phyloP scores from a whole-genome alignment of 1,284 basidiomycete genomes.

The Pascua guehoae region DNA sequence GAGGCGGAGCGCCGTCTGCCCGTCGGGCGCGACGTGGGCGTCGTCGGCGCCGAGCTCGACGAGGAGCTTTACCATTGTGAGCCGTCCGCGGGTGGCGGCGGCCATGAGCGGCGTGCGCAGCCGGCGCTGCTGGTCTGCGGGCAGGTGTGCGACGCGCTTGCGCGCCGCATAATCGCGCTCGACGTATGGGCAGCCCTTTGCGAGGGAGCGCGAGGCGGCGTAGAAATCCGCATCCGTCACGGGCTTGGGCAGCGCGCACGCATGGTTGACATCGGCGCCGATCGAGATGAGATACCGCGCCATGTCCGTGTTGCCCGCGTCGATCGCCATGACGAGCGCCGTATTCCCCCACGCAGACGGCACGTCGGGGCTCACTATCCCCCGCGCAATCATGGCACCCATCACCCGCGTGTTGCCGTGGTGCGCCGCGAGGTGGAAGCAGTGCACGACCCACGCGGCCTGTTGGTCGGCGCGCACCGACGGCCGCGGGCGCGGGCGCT shows the following conservation, averaged over 20 bases:
- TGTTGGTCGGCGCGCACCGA: too few species aligned
- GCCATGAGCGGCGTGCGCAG: conserved; percentile 67
- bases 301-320: background rate
- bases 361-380: conserved; percentile 10
- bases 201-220: too few species aligned
- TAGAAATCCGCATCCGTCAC: too few species aligned
- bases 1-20: conserved; percentile 16
- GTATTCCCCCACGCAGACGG: background rate
- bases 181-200: too few species aligned
- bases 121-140: too few species aligned
- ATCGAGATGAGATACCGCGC: conserved; percentile 2
- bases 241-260: background rate
- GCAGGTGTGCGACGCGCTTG: background rate
- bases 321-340: conserved; percentile 3
- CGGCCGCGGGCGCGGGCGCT: too few species aligned
- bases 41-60: conserved; percentile 63
- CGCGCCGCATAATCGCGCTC: background rate
- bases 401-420: background rate
- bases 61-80: conserved; percentile 58
- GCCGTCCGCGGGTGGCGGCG: conserved; percentile 71
- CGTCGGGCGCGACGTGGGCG: conserved; percentile 6
- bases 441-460: background rate
- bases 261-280: conserved; percentile 3
- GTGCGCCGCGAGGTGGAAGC: background rate
- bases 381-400: conserved; percentile 3